Evolutionary conservation across 352 stramenopile species (phyloP), one percentile per base, ranked within the genome.

Genomic region (Pythium sukuiense): DNA sequence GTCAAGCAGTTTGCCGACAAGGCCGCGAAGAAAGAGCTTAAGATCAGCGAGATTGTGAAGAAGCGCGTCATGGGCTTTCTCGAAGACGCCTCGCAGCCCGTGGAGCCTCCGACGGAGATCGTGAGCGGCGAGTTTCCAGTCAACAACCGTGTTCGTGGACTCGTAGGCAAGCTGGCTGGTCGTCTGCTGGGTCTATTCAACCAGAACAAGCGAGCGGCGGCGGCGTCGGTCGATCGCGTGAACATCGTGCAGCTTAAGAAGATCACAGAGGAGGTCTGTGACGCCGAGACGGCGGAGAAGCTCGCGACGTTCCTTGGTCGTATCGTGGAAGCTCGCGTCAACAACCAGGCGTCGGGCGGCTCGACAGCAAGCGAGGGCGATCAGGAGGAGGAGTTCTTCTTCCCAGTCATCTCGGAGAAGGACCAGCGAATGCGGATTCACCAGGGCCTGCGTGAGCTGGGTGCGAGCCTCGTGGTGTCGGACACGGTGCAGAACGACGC

Each of bases 371-470:
- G 29, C 7, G 58, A 49, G 3, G 18, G 56, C 30, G 65, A 76
- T 32, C 37, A 69, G 0, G 66, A 78, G 14, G 61, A 67, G 0
- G 62, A 62, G 30, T 94, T 93, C 69, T 88, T 87, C 61, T 90
- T 94, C 50, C 82, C 84, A 0, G 72, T 80, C 18, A 80, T 98
- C 56, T 63, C 81, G 0, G 76, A 90, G 54, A 98, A 98, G 61
- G 76, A 97, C 32, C 79, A 74, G 14, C 92, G 96, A 6, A 86
- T 87, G 32, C 72, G 74, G 0, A 81, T 98, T 52, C 95, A 99
- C 72, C 69, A 91, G 54, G 72, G 81, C 18, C 72, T 98, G 35
- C 88, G 93, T 0, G 73, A 89, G 55, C 82, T 90, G 37, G 76
- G 78, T 45, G 76, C 76, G 20, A 80, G 76, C 8, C 72, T 86